phyloP scores from a whole-genome alignment of 805 yeast species.

The Ogataea nakhonphanomensis region DNA sequence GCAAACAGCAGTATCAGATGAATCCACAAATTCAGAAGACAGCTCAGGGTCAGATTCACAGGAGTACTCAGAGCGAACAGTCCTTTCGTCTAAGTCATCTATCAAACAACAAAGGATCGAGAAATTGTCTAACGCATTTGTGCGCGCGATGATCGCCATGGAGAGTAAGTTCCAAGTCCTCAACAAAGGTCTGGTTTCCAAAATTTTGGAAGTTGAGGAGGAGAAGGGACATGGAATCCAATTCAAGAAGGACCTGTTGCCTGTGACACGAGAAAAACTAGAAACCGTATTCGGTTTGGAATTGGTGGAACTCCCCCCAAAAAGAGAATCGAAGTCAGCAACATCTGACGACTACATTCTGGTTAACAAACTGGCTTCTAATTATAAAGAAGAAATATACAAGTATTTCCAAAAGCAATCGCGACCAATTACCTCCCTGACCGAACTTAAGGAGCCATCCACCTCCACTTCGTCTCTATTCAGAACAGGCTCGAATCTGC shows the following conservation, averaged over 20 bases:
- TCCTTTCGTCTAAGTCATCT: constrained; percentile 4
- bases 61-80: constrained; percentile 2
- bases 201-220: constrained; percentile 28
- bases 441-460: constrained; percentile 12
- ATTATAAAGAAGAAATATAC: constrained; percentile 24
- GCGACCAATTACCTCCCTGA: constrained; percentile 9
- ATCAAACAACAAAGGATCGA: constrained; percentile 14
- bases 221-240: constrained; percentile 28
- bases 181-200: constrained; percentile 26
- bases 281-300: constrained; percentile 24
- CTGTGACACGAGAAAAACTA: constrained; percentile 15
- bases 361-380: constrained; percentile 20
- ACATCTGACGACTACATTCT: constrained; percentile 27
- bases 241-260: constrained; percentile 26
- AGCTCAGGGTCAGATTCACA: constrained; percentile 3
- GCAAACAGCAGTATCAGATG: neutral
- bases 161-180: constrained; percentile 28
- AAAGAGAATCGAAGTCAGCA: neutral
- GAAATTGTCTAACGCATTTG: constrained; percentile 27
- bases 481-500: constrained; percentile 20
- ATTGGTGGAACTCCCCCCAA: constrained; percentile 24
- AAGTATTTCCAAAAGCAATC: constrained; percentile 10
- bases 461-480: constrained; percentile 5
- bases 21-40: constrained; percentile 1
- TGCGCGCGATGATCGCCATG: constrained; percentile 27